These are phyloP conservation scores for Pleurotus pulmonarius DNA, from an alignment of 768 basidiomycete species.

Conservation along the genomic window DNA sequence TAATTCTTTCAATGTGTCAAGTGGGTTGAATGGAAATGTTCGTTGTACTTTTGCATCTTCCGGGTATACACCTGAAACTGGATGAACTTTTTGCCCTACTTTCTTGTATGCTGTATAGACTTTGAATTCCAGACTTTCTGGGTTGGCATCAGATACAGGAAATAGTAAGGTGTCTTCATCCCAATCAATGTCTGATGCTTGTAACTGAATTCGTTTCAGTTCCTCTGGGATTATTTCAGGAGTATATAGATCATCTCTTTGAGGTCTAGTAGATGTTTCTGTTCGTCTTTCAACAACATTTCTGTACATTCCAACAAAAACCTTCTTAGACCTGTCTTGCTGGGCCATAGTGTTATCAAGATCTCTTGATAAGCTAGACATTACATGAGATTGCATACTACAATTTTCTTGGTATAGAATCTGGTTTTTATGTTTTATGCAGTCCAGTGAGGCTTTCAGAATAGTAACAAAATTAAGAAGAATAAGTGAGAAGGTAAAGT, in stretches of 20 bases:
- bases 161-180: not conserved
- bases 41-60: not conserved
- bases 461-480: no score
- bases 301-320: no score
- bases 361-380: no score
- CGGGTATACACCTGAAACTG: slow-evolving; percentile 19
- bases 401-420: no score
- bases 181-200: not conserved
- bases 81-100: slow-evolving; percentile 18
- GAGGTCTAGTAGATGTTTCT: no score
- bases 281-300: no score
- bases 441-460: no score
- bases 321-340: no score
- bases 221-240: not conserved
- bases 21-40: slow-evolving; percentile 22
- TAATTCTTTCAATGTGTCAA: slow-evolving; percentile 14
- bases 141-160: not conserved
- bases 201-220: not conserved
- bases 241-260: not conserved
- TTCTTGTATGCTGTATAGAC: slow-evolving; percentile 15
- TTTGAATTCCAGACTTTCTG: not conserved
- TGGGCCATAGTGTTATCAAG: no score
- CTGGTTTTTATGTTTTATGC: no score
- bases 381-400: no score
- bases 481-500: no score